These are phyloP conservation scores for Moricandia arvensis DNA, from an alignment of 345 rosid species.

Conservation along the genomic window DNA sequence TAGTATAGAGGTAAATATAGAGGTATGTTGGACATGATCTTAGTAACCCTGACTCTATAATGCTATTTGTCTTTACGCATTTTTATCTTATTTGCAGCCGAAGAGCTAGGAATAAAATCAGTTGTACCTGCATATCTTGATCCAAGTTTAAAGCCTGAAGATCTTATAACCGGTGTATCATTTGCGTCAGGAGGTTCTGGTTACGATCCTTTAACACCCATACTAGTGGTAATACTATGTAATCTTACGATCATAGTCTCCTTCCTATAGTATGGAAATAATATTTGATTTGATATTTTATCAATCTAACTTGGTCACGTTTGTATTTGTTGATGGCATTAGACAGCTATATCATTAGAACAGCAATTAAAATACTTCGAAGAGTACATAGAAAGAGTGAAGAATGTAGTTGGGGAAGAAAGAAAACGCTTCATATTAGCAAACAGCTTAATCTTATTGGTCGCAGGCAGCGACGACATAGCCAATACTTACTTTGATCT, in stretches of 20 bases:
- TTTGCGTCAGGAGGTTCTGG: constrained; percentile 86
- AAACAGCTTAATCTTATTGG: constrained; percentile 43
- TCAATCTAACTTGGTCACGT: not conserved
- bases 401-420: constrained; percentile 50
- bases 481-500: constrained; percentile 50
- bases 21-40: no score
- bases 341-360: constrained; percentile 46
- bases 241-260: not conserved
- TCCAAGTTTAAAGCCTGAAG: constrained; percentile 43
- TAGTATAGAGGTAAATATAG: no score
- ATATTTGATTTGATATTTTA: not conserved
- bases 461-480: constrained; percentile 61
- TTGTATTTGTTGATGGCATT: constrained; percentile 8
- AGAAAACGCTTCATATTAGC: constrained; percentile 41
- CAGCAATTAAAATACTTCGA: constrained; percentile 47
- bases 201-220: constrained; percentile 64
- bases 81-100: constrained; percentile 43
- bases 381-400: constrained; percentile 51
- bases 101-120: constrained; percentile 61
- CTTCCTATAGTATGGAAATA: not conserved
- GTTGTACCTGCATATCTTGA: constrained; percentile 64
- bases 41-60: no score
- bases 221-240: constrained; percentile 42
- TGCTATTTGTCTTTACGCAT: not conserved
- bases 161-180: constrained; percentile 69